A percentile compares a stretch with the other conserved stretches of the same genome.
phyloP scores from a whole-genome alignment of 225 moss, liverwort and hornwort genomes.

The Bryoerythrophyllum caledonicum region DNA sequence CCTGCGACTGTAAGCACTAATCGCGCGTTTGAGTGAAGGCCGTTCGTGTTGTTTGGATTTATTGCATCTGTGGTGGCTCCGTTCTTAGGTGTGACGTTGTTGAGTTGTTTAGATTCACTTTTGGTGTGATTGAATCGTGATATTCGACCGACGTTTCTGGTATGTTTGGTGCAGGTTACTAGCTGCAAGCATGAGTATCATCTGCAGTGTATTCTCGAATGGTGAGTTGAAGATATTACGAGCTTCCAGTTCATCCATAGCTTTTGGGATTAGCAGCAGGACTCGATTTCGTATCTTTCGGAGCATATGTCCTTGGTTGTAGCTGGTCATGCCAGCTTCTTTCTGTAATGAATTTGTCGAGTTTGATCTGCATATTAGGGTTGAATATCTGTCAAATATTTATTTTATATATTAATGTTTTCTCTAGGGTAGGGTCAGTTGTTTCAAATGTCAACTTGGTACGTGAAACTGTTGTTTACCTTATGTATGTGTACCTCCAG shows the following conservation, averaged over 20 bases:
- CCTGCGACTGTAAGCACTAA: slow-evolving; percentile 68
- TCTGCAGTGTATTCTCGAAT: slow-evolving; percentile 85
- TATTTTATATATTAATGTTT: not conserved
- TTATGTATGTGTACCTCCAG: slow-evolving; percentile 24
- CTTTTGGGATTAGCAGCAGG: not conserved
- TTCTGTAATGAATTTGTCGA: not conserved
- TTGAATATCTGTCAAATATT: not conserved
- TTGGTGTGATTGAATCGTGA: not conserved
- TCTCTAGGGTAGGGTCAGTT: not conserved
- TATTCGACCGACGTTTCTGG: slow-evolving; percentile 2
- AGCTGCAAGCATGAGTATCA: slow-evolving; percentile 89
- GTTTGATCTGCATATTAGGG: slow-evolving; percentile 18
- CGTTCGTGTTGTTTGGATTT: not conserved
- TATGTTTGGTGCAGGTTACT: slow-evolving; percentile 47
- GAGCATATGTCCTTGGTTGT: not conserved
- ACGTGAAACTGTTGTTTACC: not conserved
- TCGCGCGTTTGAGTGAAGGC: not conserved
- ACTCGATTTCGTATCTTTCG: not conserved
- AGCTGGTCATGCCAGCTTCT: slow-evolving; percentile 12
- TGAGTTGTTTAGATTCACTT: not conserved
- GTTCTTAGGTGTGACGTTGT: not conserved
- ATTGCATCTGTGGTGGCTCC: not conserved
- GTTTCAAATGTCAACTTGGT: not conserved
- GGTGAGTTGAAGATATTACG: slow-evolving; percentile 39
- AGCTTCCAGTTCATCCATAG: not conserved